A percentile compares a stretch with the other conserved stretches of the same genome.
phyloP scores from a whole-genome alignment of 345 rosid genomes.

The Citrus trifoliata region DNA sequence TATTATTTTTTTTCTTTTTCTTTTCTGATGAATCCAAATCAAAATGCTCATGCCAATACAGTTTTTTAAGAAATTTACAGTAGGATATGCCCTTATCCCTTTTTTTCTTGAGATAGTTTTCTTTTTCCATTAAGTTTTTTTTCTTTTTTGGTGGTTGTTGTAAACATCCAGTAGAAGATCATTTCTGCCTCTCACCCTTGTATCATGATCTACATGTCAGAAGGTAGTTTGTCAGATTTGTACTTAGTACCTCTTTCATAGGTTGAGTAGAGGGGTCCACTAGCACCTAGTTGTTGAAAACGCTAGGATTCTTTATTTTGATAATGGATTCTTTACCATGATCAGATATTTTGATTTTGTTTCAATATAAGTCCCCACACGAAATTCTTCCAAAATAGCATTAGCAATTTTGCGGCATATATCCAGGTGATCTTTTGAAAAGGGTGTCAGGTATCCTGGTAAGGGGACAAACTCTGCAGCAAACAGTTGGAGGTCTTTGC shows the following conservation, averaged over 20 bases:
- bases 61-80: neutral
- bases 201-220: neutral
- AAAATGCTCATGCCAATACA: neutral
- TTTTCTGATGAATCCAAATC: neutral
- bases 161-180: too few species aligned
- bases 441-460: too few species aligned
- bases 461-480: too few species aligned
- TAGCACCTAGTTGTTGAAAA: neutral
- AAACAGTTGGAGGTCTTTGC: too few species aligned
- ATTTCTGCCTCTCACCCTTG: too few species aligned
- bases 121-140: neutral
- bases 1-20: neutral
- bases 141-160: too few species aligned
- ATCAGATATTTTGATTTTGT: neutral
- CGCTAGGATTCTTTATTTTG: constrained; percentile 1
- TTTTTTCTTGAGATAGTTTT: neutral
- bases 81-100: neutral
- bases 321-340: neutral
- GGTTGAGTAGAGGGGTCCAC: neutral
- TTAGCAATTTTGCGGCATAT: too few species aligned
- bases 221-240: neutral
- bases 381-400: too few species aligned
- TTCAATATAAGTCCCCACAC: neutral
- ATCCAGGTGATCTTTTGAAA: too few species aligned
- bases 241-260: neutral